These are phyloP conservation scores for Penicillium sp. DNA, from an alignment of 2,329 filamentous ascomycete genomes.

Conservation along the genomic window DNA sequence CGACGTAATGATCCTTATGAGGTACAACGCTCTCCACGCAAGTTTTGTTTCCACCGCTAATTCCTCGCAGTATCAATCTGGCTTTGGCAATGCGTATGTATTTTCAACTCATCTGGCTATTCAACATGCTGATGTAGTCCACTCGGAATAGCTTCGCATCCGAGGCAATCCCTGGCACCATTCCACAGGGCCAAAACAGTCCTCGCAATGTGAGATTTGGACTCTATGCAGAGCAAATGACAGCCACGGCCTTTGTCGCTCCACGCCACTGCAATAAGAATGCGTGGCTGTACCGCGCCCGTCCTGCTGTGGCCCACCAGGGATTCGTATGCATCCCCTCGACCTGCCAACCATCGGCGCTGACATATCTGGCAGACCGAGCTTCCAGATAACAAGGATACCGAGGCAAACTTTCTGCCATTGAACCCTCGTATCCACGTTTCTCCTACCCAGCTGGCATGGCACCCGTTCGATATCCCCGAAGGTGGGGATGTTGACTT, in stretches of 20 bases:
- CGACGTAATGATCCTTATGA: slow-evolving; percentile 58
- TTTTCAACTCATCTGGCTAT: slow-evolving; percentile 13
- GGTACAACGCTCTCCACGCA: slow-evolving; percentile 32
- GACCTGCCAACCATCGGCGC: not conserved
- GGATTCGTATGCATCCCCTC: slow-evolving; percentile 45
- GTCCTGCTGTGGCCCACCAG: slow-evolving; percentile 58
- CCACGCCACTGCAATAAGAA: slow-evolving; percentile 60
- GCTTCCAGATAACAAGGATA: slow-evolving; percentile 44
- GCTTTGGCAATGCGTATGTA: slow-evolving; percentile 55
- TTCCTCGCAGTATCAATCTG: slow-evolving; percentile 54
- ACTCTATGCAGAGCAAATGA: slow-evolving; percentile 49
- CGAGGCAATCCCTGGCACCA: slow-evolving; percentile 42
- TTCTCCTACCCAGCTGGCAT: slow-evolving; percentile 58
- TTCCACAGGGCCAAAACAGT: slow-evolving; percentile 41
- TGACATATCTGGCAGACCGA: slow-evolving; percentile 41
- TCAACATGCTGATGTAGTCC: slow-evolving; percentile 29
- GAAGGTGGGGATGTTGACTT: slow-evolving; percentile 54
- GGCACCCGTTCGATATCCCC: slow-evolving; percentile 60
- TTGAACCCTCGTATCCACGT: slow-evolving; percentile 58
- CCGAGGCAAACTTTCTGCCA: slow-evolving; percentile 35
- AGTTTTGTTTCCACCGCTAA: not conserved
- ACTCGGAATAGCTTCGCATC: slow-evolving; percentile 33
- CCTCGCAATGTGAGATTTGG: slow-evolving; percentile 41
- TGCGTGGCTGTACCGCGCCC: slow-evolving; percentile 60
- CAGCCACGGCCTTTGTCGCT: slow-evolving; percentile 62